Base-by-base conservation (phyloP, 164 flowering plant species). In the Vitis rupestris region DNA sequence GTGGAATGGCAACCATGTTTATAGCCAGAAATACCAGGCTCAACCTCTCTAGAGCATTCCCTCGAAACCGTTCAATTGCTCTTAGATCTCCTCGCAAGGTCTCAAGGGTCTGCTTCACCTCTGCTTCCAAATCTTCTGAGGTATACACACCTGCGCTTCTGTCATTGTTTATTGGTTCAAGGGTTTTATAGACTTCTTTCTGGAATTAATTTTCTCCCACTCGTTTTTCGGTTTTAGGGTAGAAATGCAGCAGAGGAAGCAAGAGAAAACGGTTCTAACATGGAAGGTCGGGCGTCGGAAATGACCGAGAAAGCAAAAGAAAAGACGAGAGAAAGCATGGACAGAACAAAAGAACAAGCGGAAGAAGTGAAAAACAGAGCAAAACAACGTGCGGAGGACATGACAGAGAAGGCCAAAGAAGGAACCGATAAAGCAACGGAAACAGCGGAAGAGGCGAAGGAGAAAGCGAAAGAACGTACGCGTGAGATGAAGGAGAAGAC, bases 71-170 rank as follows among this genome's bases (percentile, higher is more conserved):
- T 59, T 71, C 78, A 17, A 70, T 75, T 15, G 52, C 69, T 47
- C 30, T 64, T 37, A 60, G 65, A 7, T 29, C 75, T 5, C 31
- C 66, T 44, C 65, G 61, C 54, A 86, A 78, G 69, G 71, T 80
- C 66, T 84, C 91, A 1, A 76, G 86, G n/a, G 77, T 85, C 63
- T 78, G 70, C 75, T 84, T 80, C 81, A 73, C 88, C 63, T 71
- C 82, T 63, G 82, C 84, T 66, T 75, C 87, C 60, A 84, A 55
- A 53, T 37, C 71, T 47, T 50, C 76, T 1, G 67, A 78, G 80
- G 85, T 83, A 77, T 44, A 13, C n/a, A 66, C 10, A 4, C 4
- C 11, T 13, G 3, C 0, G 5, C 17, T 8, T 37, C 0, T 31
- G 17, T 14, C 13, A n/a, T n/a, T 11, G 2, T 61, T 23, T 9